Evolutionary conservation across 148 eudicot genomes (phyloP).

Genomic region (Simmondsia chinensis): DNA sequence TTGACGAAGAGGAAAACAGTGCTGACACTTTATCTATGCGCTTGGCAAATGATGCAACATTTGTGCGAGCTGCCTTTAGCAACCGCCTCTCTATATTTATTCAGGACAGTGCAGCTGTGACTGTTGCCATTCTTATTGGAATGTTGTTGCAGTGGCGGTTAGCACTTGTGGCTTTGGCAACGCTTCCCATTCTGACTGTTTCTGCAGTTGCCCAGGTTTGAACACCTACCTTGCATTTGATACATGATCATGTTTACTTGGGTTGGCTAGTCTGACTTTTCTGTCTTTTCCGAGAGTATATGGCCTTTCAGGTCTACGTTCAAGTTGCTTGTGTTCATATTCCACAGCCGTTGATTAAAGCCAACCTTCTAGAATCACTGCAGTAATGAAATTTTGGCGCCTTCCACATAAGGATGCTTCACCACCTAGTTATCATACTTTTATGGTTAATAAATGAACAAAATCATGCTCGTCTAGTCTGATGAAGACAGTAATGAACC

Average conservation of each 20-base stretch:
- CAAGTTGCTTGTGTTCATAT: too few species aligned
- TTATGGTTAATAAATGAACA: too few species aligned
- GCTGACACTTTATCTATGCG: conserved; percentile 97
- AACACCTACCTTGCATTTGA: background rate
- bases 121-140: conserved; percentile 86
- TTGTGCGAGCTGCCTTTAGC: conserved; percentile 99
- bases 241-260: background rate
- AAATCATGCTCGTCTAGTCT: too few species aligned
- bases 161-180: conserved; percentile 88
- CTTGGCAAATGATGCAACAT: conserved; percentile 97
- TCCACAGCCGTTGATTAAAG: too few species aligned
- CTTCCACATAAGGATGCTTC: too few species aligned
- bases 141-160: conserved; percentile 79
- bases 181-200: conserved; percentile 73
- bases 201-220: conserved; percentile 97
- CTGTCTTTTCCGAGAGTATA: too few species aligned
- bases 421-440: too few species aligned
- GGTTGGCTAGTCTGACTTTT: background rate
- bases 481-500: too few species aligned
- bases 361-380: too few species aligned
- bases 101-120: conserved; percentile 92
- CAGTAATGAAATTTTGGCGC: too few species aligned
- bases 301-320: too few species aligned
- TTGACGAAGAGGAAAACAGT: conserved; percentile 95
- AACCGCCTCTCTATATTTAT: conserved; percentile 91